Conservation (phyloP, 495 filamentous ascomycete species). For the Talaromyces proteolyticus region DNA sequence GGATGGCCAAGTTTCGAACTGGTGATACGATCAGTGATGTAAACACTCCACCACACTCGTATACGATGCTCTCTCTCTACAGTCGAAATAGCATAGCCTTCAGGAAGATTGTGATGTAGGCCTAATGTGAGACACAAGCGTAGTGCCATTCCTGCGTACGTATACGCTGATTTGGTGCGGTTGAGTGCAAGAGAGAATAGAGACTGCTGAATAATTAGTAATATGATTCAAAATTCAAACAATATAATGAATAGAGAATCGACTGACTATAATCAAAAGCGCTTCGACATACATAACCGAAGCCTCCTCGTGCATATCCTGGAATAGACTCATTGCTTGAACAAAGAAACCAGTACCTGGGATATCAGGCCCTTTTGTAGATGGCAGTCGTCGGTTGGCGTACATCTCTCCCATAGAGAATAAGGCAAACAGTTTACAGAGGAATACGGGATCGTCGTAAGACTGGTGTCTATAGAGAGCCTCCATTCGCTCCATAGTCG, state of each 20-base stretch:
- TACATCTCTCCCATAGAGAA: constrained; percentile 13
- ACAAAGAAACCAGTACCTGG: constrained; percentile 20
- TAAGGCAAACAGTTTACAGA: constrained; percentile 9
- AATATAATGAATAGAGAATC: background rate
- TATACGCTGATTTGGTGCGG: constrained; percentile 14
- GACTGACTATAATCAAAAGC: constrained; percentile 5
- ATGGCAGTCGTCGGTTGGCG: constrained; percentile 6
- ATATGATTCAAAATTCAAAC: background rate
- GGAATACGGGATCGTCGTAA: constrained; percentile 5
- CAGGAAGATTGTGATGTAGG: constrained; percentile 14
- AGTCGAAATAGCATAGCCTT: constrained; percentile 8
- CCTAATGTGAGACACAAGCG: constrained; percentile 16
- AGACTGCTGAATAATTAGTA: no score
- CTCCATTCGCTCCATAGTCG: constrained; percentile 8
- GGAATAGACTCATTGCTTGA: constrained; percentile 19
- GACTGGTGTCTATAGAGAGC: background rate
- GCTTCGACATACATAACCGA: constrained; percentile 5
- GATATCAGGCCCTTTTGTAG: constrained; percentile 9
- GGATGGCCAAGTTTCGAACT: constrained; percentile 20
- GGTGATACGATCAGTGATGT: constrained; percentile 17
- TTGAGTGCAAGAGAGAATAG: constrained; percentile 9
- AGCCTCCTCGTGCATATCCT: constrained; percentile 6
- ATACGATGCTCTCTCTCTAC: constrained; percentile 18
- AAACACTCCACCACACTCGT: constrained; percentile 21
- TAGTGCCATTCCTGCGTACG: constrained; percentile 16